Conservation (phyloP, 2,329 filamentous ascomycete genomes). For the Aspergillus fumigatus region DNA sequence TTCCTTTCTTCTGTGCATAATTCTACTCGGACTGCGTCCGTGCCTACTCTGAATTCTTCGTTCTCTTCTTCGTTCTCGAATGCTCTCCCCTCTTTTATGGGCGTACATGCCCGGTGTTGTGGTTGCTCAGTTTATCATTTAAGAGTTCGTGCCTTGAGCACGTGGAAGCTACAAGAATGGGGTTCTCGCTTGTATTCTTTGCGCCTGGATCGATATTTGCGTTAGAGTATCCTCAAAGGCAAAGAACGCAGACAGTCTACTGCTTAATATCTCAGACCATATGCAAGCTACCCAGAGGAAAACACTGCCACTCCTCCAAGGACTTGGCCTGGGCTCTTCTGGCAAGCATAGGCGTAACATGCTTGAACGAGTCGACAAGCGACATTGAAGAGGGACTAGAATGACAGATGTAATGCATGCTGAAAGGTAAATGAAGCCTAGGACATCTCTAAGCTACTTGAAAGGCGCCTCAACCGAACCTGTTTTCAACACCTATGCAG, state of each 20-base stretch:
- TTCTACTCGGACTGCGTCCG: not conserved
- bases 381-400: slow-evolving; percentile 6
- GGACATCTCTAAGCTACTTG: slow-evolving; percentile 16
- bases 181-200: not conserved
- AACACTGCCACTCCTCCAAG: not conserved
- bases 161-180: not conserved
- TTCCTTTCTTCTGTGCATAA: slow-evolving; percentile 4
- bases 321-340: not conserved
- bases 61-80: not conserved
- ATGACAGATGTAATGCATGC: slow-evolving; percentile 12
- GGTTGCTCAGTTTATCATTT: not conserved
- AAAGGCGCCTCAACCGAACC: slow-evolving; percentile 9
- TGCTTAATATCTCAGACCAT: not conserved
- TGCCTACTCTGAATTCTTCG: not conserved
- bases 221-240: not conserved
- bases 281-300: not conserved
- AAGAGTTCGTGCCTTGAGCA: not conserved
- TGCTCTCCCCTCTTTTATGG: not conserved
- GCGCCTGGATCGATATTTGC: not conserved
- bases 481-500: slow-evolving; percentile 30
- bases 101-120: not conserved
- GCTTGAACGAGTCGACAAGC: not conserved
- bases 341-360: not conserved
- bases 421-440: slow-evolving; percentile 14
- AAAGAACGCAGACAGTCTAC: not conserved